A percentile compares a stretch with the other conserved stretches of the same genome.
Conservation (phyloP, 768 basidiomycete genomes). For the Boletus sp. region DNA sequence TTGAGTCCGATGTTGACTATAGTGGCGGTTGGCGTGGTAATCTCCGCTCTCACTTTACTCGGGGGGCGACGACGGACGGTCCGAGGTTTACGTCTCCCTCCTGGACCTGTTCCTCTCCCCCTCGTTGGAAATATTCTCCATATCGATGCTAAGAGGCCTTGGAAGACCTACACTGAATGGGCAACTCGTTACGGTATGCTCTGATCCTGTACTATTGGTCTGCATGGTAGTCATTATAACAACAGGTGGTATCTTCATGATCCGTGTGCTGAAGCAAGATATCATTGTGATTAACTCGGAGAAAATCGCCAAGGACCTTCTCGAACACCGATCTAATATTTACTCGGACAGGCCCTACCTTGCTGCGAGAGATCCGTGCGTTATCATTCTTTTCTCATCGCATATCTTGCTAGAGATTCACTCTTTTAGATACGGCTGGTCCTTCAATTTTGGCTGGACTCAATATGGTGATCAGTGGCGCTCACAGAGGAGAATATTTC, state of each 20-base stretch:
- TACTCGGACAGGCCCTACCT: constrained; percentile 29
- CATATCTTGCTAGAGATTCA: neutral
- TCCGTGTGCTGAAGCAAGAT: constrained; percentile 22
- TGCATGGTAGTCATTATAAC: neutral
- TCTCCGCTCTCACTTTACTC: neutral
- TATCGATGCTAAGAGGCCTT: constrained; percentile 19
- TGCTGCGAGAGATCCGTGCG: constrained; percentile 18
- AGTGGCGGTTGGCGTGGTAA: neutral
- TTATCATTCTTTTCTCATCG: neutral
- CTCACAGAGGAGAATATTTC: constrained; percentile 20
- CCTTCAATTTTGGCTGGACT: constrained; percentile 16
- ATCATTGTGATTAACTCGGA: constrained; percentile 26
- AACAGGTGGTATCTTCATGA: constrained; percentile 20
- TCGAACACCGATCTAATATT: constrained; percentile 25
- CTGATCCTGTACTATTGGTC: neutral
- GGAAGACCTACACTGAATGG: constrained; percentile 22
- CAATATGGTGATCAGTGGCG: constrained; percentile 25
- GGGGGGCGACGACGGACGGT: neutral
- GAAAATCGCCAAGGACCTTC: constrained; percentile 26
- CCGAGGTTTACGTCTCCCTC: constrained; percentile 8
- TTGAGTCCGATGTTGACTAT: neutral
- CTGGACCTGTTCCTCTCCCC: constrained; percentile 22
- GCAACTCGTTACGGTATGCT: constrained; percentile 15
- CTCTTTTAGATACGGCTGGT: constrained; percentile 20
- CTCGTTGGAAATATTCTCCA: constrained; percentile 17